A percentile compares a stretch with the other conserved stretches of the same genome.
Evolutionary conservation across 2,329 filamentous ascomycete genomes (phyloP).

Genomic region (Nothopassalora personata): DNA sequence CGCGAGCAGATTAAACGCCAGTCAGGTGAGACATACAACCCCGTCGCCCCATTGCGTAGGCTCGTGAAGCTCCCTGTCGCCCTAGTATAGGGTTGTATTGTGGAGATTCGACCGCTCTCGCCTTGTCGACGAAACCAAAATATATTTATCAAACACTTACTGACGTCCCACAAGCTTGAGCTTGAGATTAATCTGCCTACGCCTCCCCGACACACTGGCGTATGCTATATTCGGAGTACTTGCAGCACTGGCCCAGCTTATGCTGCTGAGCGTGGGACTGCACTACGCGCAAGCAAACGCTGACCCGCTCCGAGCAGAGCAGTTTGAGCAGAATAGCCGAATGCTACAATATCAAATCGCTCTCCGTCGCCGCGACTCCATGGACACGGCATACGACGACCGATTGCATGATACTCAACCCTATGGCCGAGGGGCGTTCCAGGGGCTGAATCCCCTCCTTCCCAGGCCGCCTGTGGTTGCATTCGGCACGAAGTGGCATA

Average conservation of each 20-base stretch:
- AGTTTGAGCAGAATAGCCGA: neutral
- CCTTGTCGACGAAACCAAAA: neutral
- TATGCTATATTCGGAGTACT: neutral
- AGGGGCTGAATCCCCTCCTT: too few species aligned
- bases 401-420: too few species aligned
- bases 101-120: neutral
- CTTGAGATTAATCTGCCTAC: neutral
- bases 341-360: neutral
- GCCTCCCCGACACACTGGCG: neutral
- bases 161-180: slow-evolving; percentile 4
- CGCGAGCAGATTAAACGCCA: slow-evolving; percentile 97
- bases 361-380: too few species aligned
- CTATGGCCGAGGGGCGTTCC: too few species aligned
- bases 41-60: neutral
- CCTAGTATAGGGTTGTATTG: neutral
- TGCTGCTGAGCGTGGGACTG: neutral
- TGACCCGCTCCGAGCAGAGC: neutral
- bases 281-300: neutral
- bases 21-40: slow-evolving; percentile 29
- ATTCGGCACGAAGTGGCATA: too few species aligned
- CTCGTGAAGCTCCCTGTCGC: slow-evolving; percentile 1
- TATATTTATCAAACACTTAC: slow-evolving; percentile 7
- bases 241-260: neutral
- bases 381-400: too few species aligned
- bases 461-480: too few species aligned